phyloP scores from a whole-genome alignment of 2,329 filamentous ascomycete genomes.

The Endocalyx cinctus region DNA sequence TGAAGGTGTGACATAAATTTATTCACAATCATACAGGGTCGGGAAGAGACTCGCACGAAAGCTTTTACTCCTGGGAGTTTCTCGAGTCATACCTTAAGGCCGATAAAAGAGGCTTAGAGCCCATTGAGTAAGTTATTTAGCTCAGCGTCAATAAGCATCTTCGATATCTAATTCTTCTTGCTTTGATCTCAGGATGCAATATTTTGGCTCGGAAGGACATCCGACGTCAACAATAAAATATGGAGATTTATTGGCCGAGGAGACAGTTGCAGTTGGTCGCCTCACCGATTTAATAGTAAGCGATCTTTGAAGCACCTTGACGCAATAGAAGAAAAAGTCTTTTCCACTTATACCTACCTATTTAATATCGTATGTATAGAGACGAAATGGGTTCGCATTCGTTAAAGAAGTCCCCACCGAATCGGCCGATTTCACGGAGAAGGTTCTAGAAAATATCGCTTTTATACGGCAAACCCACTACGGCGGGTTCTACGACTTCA shows the following conservation, averaged over 20 bases:
- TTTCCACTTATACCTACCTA: not conserved
- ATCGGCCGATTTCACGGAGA: constrained; percentile 65
- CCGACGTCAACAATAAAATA: constrained; percentile 45
- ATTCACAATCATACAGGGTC: constrained; percentile 47
- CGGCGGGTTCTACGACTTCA: constrained; percentile 76
- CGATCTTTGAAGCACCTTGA: not conserved
- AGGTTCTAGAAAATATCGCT: constrained; percentile 74
- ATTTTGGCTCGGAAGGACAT: constrained; percentile 25
- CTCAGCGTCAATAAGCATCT: too few relatives aligned
- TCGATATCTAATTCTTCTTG: not conserved
- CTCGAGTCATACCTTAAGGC: constrained; percentile 42
- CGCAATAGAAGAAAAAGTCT: not conserved
- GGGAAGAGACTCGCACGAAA: constrained; percentile 58
- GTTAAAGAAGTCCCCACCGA: constrained; percentile 63
- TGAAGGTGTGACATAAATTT: too few relatives aligned
- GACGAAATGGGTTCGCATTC: constrained; percentile 70
- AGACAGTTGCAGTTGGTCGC: constrained; percentile 50
- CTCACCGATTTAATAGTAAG: constrained; percentile 60
- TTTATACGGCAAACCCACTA: constrained; percentile 92
- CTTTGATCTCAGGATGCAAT: constrained; percentile 12
- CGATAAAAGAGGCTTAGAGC: constrained; percentile 28
- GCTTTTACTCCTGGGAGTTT: constrained; percentile 63
- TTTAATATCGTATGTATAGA: constrained; percentile 41
- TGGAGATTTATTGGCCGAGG: constrained; percentile 52
- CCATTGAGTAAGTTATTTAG: constrained; percentile 27